Conservation (phyloP, 306 rosid species). For the Lathyrus oleraceus region DNA sequence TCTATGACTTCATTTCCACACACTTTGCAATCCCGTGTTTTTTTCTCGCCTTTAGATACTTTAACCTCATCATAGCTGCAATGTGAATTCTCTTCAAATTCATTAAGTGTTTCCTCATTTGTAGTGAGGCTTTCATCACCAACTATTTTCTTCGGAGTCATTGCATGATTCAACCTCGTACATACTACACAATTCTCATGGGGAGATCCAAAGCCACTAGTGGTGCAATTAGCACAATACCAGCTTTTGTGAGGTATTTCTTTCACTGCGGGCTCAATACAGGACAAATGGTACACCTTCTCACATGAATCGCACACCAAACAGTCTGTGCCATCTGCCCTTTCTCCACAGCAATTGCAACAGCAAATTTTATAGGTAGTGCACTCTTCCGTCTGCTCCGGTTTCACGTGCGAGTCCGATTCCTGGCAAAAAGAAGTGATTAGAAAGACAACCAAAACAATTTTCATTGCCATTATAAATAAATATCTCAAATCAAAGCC, state of each 20-base stretch:
- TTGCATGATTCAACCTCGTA: slow-evolving; percentile 59
- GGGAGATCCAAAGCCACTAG: slow-evolving; percentile 54
- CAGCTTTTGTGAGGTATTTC: slow-evolving; percentile 85
- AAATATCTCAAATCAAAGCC: slow-evolving; percentile 28
- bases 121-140: slow-evolving; percentile 46
- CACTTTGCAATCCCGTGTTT: slow-evolving; percentile 49
- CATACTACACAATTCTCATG: slow-evolving; percentile 82
- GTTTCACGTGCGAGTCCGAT: slow-evolving; percentile 58
- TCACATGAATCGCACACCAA: slow-evolving; percentile 98
- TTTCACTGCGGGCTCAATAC: slow-evolving; percentile 80
- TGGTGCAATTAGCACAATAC: slow-evolving; percentile 75
- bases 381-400: slow-evolving; percentile 56
- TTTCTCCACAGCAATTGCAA: slow-evolving; percentile 73
- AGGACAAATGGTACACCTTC: slow-evolving; percentile 81
- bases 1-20: slow-evolving; percentile 56
- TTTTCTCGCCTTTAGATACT: slow-evolving; percentile 24
- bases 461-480: slow-evolving; percentile 22
- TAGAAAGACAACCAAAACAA: slow-evolving; percentile 39
- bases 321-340: slow-evolving; percentile 71
- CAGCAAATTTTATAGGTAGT: slow-evolving; percentile 45
- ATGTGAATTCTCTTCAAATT: slow-evolving; percentile 54
- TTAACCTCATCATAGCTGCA: slow-evolving; percentile 48
- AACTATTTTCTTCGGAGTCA: slow-evolving; percentile 39
- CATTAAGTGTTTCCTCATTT: slow-evolving; percentile 47
- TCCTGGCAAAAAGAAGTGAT: slow-evolving; percentile 52